Evolutionary conservation across 1,139 yeast species (phyloP).

Genomic region (Saccharomyces hybrid): DNA sequence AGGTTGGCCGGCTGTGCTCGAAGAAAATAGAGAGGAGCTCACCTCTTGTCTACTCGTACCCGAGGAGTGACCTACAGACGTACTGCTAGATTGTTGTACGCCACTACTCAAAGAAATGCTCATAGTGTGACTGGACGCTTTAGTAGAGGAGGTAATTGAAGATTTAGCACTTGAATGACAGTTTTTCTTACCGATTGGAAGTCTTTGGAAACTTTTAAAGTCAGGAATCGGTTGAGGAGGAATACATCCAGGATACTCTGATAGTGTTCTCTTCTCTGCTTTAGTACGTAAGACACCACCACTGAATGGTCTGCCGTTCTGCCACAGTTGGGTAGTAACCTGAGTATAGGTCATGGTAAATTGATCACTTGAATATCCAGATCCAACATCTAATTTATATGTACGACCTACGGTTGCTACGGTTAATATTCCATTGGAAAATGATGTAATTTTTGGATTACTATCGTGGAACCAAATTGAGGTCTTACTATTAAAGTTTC

Average conservation of each 20-base stretch:
- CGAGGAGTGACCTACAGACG: background rate
- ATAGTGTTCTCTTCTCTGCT: background rate
- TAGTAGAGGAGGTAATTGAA: background rate
- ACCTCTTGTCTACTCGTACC: background rate
- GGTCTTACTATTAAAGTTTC: background rate
- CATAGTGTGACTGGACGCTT: background rate
- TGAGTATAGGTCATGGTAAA: background rate
- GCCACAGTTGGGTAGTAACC: background rate
- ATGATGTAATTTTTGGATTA: background rate
- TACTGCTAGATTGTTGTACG: background rate
- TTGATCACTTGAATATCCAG: background rate
- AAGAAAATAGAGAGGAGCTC: background rate
- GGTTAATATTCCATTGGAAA: background rate
- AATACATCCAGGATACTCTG: background rate
- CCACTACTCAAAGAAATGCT: background rate
- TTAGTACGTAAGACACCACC: background rate
- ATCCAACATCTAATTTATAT: background rate
- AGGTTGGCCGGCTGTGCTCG: background rate
- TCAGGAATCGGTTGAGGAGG: background rate
- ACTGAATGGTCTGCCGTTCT: background rate
- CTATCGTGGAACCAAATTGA: background rate
- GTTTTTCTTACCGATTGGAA: background rate
- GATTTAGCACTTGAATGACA: background rate
- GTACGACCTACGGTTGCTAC: background rate
- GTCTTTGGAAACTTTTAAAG: background rate